A percentile compares a stretch with the other conserved stretches of the same genome.
Conservation (phyloP, 345 rosid genomes). For the Anacardium occidentale region DNA sequence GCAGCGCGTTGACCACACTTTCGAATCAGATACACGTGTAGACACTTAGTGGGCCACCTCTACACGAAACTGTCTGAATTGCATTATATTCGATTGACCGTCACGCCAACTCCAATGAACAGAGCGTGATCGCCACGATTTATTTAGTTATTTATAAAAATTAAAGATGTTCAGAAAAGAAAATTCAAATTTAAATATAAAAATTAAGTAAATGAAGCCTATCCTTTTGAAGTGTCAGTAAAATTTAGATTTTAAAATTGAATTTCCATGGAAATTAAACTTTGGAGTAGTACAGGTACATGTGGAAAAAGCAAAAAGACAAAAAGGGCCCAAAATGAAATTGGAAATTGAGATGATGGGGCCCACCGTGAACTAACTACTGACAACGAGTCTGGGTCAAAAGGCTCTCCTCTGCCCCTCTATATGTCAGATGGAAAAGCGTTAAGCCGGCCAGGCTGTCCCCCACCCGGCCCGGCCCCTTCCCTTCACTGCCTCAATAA, state of each 20-base stretch:
- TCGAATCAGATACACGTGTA: not conserved
- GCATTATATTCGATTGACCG: not conserved
- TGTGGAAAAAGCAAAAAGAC: not conserved
- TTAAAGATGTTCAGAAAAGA: no score
- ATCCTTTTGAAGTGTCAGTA: no score
- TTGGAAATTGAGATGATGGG: not conserved
- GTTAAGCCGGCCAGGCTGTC: constrained; percentile 37
- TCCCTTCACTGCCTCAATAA: not conserved
- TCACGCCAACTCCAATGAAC: not conserved
- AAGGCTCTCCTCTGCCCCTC: not conserved
- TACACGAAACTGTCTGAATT: not conserved
- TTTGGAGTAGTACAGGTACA: no score
- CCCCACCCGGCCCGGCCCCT: constrained; percentile 19
- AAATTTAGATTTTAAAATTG: no score
- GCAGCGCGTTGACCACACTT: not conserved
- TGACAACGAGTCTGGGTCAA: constrained; percentile 9
- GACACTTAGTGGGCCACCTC: not conserved
- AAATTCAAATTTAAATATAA: no score
- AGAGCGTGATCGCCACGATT: not conserved
- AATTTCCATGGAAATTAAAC: no score
- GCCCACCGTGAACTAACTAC: not conserved
- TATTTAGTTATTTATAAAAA: not conserved
- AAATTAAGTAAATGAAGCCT: no score
- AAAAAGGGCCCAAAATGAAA: not conserved
- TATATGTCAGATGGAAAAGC: not conserved